phyloP scores from a whole-genome alignment of 108 stramenopile species.

The Cylindrotheca closterium region DNA sequence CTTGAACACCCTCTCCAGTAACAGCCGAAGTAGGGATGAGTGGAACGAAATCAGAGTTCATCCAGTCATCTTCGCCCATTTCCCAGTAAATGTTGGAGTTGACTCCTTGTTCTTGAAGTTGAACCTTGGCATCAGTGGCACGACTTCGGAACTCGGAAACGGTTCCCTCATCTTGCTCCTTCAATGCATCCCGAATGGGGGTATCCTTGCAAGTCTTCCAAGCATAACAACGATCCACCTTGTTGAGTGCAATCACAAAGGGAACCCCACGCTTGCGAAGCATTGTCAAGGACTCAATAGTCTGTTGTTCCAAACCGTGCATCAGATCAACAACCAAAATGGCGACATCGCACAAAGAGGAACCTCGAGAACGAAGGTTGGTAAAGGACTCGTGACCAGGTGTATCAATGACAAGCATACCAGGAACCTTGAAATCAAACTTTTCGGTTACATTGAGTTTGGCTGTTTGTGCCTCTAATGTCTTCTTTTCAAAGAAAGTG shows the following conservation, averaged over 20 bases:
- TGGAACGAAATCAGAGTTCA: slow-evolving; percentile 89
- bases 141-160: slow-evolving; percentile 90
- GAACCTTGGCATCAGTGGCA: slow-evolving; percentile 76
- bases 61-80: slow-evolving; percentile 95
- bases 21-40: slow-evolving; percentile 97
- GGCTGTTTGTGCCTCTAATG: slow-evolving; percentile 80
- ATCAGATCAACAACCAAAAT: slow-evolving; percentile 99
- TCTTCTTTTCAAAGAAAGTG: slow-evolving; percentile 97
- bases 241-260: slow-evolving; percentile 98
- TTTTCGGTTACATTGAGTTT: slow-evolving; percentile 85
- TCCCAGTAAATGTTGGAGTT: slow-evolving; percentile 99
- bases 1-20: slow-evolving; percentile 98
- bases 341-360: slow-evolving; percentile 97
- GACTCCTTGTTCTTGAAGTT: slow-evolving; percentile 93
- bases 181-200: slow-evolving; percentile 92
- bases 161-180: slow-evolving; percentile 89
- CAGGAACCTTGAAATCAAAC: slow-evolving; percentile 89
- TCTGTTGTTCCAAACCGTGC: slow-evolving; percentile 99
- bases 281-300: slow-evolving; percentile 98
- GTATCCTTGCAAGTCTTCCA: slow-evolving; percentile 94
- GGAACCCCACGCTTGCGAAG: slow-evolving; percentile 89
- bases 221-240: slow-evolving; percentile 97
- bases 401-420: slow-evolving; percentile 98
- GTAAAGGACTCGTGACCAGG: slow-evolving; percentile 99
- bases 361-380: slow-evolving; percentile 96